phyloP scores from a whole-genome alignment of 2,329 filamentous ascomycete genomes.

The Hypoxylon sp. region DNA sequence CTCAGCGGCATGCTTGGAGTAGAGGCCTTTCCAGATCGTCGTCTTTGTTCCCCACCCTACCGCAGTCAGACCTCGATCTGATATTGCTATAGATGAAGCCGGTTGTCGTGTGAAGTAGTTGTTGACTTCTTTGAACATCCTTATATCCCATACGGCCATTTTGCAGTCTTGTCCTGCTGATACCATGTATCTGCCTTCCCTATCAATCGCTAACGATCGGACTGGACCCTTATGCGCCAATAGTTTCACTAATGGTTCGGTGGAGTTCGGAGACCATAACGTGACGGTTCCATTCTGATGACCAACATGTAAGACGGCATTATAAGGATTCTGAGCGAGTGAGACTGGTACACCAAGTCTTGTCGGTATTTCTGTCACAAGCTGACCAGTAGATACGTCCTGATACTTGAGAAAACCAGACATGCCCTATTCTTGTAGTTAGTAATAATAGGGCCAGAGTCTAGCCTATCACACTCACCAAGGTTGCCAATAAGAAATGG shows the following conservation, averaged over 20 bases:
- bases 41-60: constrained; percentile 92
- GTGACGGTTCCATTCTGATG: constrained; percentile 97
- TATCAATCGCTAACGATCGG: constrained; percentile 85
- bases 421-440: constrained; percentile 69
- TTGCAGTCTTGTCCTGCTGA: constrained; percentile 83
- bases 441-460: constrained; percentile 38
- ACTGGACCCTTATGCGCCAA: constrained; percentile 92
- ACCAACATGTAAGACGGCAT: constrained; percentile 91
- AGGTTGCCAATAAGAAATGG: constrained; percentile 91
- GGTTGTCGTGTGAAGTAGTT: constrained; percentile 88
- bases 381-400: constrained; percentile 92
- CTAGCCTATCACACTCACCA: constrained; percentile 67
- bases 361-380: constrained; percentile 88
- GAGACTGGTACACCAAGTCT: constrained; percentile 87
- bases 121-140: constrained; percentile 93
- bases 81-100: constrained; percentile 87
- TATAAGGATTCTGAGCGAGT: constrained; percentile 89
- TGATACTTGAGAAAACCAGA: constrained; percentile 83
- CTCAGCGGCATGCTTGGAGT: constrained; percentile 78
- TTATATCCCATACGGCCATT: constrained; percentile 80
- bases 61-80: constrained; percentile 88
- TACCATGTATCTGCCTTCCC: constrained; percentile 95
- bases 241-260: constrained; percentile 89
- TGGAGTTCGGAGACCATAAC: constrained; percentile 94
- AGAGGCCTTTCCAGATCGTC: constrained; percentile 92